Base-by-base conservation (phyloP, 352 stramenopile species). In the Phytophthora litchii region DNA sequence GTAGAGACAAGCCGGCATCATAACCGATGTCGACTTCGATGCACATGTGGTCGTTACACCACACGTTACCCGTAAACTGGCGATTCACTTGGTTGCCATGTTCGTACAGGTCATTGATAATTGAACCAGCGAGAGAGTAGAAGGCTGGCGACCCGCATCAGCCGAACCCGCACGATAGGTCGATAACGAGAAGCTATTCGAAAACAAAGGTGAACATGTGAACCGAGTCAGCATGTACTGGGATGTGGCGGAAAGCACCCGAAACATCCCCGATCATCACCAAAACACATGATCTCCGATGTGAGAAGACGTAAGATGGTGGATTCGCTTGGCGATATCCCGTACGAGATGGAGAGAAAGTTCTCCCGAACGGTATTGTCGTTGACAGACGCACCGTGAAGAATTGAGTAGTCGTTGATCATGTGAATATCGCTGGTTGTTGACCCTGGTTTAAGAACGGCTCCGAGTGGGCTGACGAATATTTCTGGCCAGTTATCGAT, bases 181-280 rank as follows among this genome's bases (percentile, higher is more conserved):
- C 64, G 31, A 72, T 64, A 14, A 69, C 49, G 3, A 72, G 11
- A 10, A 53, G 11, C 3, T 36, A 21, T 4, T 66, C 59, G 27
- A 66, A 63, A 0, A 38, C 0, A 17, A 70, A 74, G 1, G 32
- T 36, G 32, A 76, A 73, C 41, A 65, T 61, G 44, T 70, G 59
- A n/a, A 72, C 63, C 1, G 40, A 16, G 14, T 72, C 37, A 3
- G 46, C 53, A 32, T 57, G 32, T 5, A 78, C 45, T 6, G 64
- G 52, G 8, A 74, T 38, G 60, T 74, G 57, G 0, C 69, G 53
- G n/a, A 78, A 74, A 0, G 64, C 68, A n/a, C 60, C 56, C 0
- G 66, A 38, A 9, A 68, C 54, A 34, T 34, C 29, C 7, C 29
- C 29, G 7, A 34, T 9, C 29, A 13, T 34, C 6, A 34, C 10